Evolutionary conservation across 768 basidiomycete species (phyloP).

Genomic region (Boletales sp.): DNA sequence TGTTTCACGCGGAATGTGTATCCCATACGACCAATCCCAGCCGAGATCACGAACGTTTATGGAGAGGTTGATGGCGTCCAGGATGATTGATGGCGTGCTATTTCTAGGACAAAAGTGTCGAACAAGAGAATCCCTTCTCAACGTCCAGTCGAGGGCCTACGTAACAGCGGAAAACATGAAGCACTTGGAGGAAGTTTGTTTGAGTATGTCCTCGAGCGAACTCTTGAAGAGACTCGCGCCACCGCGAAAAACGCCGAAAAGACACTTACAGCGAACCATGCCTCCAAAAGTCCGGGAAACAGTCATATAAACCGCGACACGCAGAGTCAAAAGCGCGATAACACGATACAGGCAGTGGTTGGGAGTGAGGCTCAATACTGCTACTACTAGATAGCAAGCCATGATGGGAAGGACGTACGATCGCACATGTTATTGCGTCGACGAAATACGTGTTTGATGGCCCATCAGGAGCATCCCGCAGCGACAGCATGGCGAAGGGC

Average conservation of each 20-base stretch:
- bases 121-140: slow-evolving; percentile 9
- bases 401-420: slow-evolving; percentile 40
- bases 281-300: slow-evolving; percentile 7
- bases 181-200: slow-evolving; percentile 1
- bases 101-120: slow-evolving; percentile 9
- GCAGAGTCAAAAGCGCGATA: slow-evolving; percentile 40
- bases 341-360: slow-evolving; percentile 38
- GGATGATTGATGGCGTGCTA: background rate
- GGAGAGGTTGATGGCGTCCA: too few species aligned
- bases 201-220: too few species aligned
- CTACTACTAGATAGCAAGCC: slow-evolving; percentile 43
- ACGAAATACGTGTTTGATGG: slow-evolving; percentile 22
- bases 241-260: too few species aligned
- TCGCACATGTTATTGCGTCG: slow-evolving; percentile 29
- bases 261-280: slow-evolving; percentile 10
- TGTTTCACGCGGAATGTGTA: too few species aligned
- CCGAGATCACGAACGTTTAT: too few species aligned
- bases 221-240: background rate
- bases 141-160: slow-evolving; percentile 18
- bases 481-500: background rate
- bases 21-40: too few species aligned
- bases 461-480: slow-evolving; percentile 2
- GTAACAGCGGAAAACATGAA: slow-evolving; percentile 7
- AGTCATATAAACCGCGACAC: slow-evolving; percentile 27
- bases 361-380: slow-evolving; percentile 46